phyloP scores from a whole-genome alignment of 768 basidiomycete genomes.

The Pisolithus albus region DNA sequence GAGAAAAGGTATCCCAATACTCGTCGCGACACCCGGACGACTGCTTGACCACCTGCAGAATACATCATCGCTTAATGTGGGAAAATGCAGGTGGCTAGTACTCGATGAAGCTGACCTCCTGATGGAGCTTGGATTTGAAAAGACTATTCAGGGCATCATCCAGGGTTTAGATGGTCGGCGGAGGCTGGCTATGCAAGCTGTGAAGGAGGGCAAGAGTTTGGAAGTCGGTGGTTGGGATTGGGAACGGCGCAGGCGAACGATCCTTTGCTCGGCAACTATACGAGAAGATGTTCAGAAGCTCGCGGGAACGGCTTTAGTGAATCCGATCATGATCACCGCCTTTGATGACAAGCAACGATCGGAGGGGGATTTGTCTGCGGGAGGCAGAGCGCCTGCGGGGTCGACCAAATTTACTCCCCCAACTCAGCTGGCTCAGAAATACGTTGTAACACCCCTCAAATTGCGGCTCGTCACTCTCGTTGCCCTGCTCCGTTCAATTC shows the following conservation, averaged over 20 bases:
- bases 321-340: conserved; percentile 82
- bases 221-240: conserved; percentile 87
- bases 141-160: conserved; percentile 87
- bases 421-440: conserved; percentile 88
- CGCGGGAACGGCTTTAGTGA: conserved; percentile 70
- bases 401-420: conserved; percentile 82
- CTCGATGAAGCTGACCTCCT: conserved; percentile 95
- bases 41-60: conserved; percentile 95
- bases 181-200: conserved; percentile 62
- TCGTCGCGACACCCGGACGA: conserved; percentile 93
- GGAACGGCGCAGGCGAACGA: conserved; percentile 67
- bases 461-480: conserved; percentile 88
- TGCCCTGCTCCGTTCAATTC: conserved; percentile 75
- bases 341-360: conserved; percentile 37
- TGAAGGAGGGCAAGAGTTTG: conserved; percentile 55
- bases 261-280: conserved; percentile 96
- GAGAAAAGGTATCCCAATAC: conserved; percentile 89
- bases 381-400: conserved; percentile 10
- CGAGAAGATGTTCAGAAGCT: conserved; percentile 91
- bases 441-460: conserved; percentile 84
- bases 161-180: conserved; percentile 78
- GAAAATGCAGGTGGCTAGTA: conserved; percentile 92
- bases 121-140: conserved; percentile 98
- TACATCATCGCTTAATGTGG: conserved; percentile 86
- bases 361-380: conserved; percentile 5